Evolutionary conservation across 345 rosid species (phyloP).

Genomic region (Sonneratia caseolaris): DNA sequence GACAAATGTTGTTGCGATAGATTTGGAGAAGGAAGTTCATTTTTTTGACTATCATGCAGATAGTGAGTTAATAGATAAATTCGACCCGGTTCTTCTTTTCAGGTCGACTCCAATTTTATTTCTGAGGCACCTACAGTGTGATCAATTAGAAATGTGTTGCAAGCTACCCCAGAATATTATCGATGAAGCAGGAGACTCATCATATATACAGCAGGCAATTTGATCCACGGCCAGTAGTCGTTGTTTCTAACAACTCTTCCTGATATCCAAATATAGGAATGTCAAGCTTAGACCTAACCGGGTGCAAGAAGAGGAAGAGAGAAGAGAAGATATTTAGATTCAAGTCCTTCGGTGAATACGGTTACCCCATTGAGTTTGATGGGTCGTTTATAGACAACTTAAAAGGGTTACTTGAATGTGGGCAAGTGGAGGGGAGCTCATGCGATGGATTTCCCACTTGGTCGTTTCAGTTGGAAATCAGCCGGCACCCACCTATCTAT

Average conservation of each 20-base stretch:
- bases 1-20: slow-evolving; percentile 23
- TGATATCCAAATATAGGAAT: slow-evolving; percentile 1
- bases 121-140: slow-evolving; percentile 42
- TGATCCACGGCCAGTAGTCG: neutral
- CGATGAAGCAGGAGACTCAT: neutral
- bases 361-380: slow-evolving; percentile 58
- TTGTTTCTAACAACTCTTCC: slow-evolving; percentile 8
- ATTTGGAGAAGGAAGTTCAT: slow-evolving; percentile 35
- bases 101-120: slow-evolving; percentile 29
- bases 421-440: slow-evolving; percentile 29
- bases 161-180: neutral
- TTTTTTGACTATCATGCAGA: slow-evolving; percentile 44
- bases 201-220: neutral
- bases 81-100: slow-evolving; percentile 9
- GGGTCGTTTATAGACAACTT: slow-evolving; percentile 57
- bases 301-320: slow-evolving; percentile 60
- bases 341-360: slow-evolving; percentile 61
- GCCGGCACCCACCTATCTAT: slow-evolving; percentile 66
- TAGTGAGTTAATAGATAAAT: slow-evolving; percentile 21
- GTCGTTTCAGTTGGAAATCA: slow-evolving; percentile 89
- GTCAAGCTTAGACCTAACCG: slow-evolving; percentile 20
- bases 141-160: slow-evolving; percentile 2
- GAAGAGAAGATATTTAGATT: slow-evolving; percentile 62
- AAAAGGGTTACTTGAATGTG: slow-evolving; percentile 50
- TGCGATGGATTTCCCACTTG: slow-evolving; percentile 43